phyloP scores from a whole-genome alignment of 805 yeast species.

The Yarrowia divulgata region DNA sequence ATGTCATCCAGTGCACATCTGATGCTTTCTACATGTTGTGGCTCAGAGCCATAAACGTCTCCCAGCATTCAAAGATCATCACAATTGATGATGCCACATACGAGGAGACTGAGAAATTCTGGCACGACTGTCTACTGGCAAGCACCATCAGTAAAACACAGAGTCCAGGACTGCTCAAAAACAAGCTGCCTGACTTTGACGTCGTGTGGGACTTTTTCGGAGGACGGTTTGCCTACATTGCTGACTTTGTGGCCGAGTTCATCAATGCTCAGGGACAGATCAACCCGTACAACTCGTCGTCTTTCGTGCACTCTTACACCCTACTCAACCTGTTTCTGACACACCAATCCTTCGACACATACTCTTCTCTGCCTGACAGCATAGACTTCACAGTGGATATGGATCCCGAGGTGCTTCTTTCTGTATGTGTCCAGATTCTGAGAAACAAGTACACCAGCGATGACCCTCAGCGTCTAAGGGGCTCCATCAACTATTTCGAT shows the following conservation, averaged over 20 bases:
- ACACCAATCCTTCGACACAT: slow-evolving; percentile 27
- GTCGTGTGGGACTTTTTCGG: slow-evolving; percentile 44
- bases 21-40: slow-evolving; percentile 44
- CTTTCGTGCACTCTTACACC: slow-evolving; percentile 38
- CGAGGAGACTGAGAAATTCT: slow-evolving; percentile 40
- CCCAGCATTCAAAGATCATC: slow-evolving; percentile 42
- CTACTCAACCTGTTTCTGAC: slow-evolving; percentile 38
- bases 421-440: slow-evolving; percentile 25
- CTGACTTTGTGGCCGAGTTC: slow-evolving; percentile 43
- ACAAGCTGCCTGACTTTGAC: slow-evolving; percentile 41
- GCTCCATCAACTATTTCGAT: slow-evolving; percentile 34
- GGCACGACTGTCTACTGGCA: slow-evolving; percentile 40
- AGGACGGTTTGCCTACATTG: slow-evolving; percentile 42
- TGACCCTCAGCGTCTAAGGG: slow-evolving; percentile 9
- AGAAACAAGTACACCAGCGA: slow-evolving; percentile 4
- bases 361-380: slow-evolving; percentile 37
- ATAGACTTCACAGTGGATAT: slow-evolving; percentile 32
- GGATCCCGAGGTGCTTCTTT: slow-evolving; percentile 35
- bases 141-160: slow-evolving; percentile 40
- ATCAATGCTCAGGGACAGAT: slow-evolving; percentile 42
- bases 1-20: slow-evolving; percentile 43
- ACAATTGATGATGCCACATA: slow-evolving; percentile 43
- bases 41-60: slow-evolving; percentile 34
- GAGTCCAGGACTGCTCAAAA: slow-evolving; percentile 42
- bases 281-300: slow-evolving; percentile 38